phyloP scores from a whole-genome alignment of 1,139 yeast species.

The Geotrichum bryndzae region DNA sequence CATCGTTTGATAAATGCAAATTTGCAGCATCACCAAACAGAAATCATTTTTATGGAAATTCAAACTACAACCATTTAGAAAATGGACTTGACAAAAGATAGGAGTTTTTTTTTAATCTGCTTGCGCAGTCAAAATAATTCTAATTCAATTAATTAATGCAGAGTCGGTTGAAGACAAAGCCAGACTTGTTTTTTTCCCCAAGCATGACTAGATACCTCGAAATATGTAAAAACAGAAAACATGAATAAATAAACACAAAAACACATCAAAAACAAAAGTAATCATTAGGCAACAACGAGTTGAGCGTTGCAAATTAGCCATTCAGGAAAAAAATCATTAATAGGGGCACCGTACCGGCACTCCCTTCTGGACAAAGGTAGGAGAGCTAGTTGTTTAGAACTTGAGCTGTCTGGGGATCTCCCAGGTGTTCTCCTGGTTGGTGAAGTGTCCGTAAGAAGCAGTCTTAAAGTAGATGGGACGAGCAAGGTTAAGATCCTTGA shows the following conservation, averaged over 20 bases:
- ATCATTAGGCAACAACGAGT: constrained; percentile 19
- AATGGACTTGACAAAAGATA: background rate
- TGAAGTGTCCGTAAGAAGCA: constrained; percentile 98
- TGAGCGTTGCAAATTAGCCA: constrained; percentile 18
- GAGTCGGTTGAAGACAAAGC: constrained; percentile 20
- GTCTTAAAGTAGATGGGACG: constrained; percentile 99
- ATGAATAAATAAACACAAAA: constrained; percentile 9
- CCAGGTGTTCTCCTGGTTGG: constrained; percentile 98
- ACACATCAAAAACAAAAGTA: constrained; percentile 1
- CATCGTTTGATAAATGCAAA: too few species aligned
- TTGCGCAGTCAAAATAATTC: background rate
- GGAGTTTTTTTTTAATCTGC: background rate
- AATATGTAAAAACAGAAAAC: background rate
- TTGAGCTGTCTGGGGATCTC: constrained; percentile 91
- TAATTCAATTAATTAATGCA: constrained; percentile 4
- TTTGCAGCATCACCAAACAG: too few species aligned
- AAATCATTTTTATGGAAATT: too few species aligned
- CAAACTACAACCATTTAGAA: background rate
- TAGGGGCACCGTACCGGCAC: background rate
- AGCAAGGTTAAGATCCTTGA: constrained; percentile 91
- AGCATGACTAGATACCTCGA: constrained; percentile 9
- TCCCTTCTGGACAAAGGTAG: background rate
- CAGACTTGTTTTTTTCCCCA: constrained; percentile 16
- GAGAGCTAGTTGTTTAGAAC: constrained; percentile 42
- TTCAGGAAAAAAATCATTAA: constrained; percentile 16